Percentiles rank a stretch among this genome's conserved stretches.
Conservation (phyloP, 768 basidiomycete species). For the Tulasnella sp. region DNA sequence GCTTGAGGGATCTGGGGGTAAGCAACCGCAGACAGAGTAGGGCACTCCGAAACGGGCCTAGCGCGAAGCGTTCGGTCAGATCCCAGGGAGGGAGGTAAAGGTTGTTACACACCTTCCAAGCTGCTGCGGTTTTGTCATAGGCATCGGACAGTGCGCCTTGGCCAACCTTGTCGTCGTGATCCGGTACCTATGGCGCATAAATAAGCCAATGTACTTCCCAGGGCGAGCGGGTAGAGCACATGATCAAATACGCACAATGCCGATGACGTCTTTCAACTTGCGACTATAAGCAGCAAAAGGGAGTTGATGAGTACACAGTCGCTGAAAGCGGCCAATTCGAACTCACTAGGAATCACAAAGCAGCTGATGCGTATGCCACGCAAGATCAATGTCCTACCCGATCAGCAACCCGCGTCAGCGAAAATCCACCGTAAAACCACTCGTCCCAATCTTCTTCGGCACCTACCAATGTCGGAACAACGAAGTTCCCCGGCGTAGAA, state of each 20-base stretch:
- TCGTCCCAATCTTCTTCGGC: neutral
- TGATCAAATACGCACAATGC: neutral
- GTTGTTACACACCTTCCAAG: slow-evolving; percentile 36
- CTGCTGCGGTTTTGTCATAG: slow-evolving; percentile 45
- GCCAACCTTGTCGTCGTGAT: slow-evolving; percentile 46
- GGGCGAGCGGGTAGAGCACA: neutral
- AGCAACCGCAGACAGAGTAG: slow-evolving; percentile 57
- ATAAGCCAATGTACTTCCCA: neutral
- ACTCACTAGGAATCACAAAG: slow-evolving; percentile 42
- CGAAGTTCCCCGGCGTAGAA: slow-evolving; percentile 17
- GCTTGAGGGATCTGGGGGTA: slow-evolving; percentile 28
- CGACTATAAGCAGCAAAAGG: neutral
- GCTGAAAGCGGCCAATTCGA: slow-evolving; percentile 22
- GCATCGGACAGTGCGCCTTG: slow-evolving; percentile 38
- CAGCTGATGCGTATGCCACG: slow-evolving; percentile 25
- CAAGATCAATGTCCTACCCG: slow-evolving; percentile 22
- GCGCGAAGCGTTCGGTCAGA: neutral
- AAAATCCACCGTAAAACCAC: neutral
- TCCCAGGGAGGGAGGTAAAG: neutral
- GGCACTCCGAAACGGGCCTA: slow-evolving; percentile 43
- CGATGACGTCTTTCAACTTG: neutral
- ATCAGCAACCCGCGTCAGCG: neutral
- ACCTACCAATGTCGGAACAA: slow-evolving; percentile 22
- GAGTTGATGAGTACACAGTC: neutral
- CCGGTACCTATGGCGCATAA: slow-evolving; percentile 19